A percentile compares a stretch with the other conserved stretches of the same genome.
Evolutionary conservation across 1,284 basidiomycete genomes (phyloP).

Genomic region (Rhodotorula sp.): DNA sequence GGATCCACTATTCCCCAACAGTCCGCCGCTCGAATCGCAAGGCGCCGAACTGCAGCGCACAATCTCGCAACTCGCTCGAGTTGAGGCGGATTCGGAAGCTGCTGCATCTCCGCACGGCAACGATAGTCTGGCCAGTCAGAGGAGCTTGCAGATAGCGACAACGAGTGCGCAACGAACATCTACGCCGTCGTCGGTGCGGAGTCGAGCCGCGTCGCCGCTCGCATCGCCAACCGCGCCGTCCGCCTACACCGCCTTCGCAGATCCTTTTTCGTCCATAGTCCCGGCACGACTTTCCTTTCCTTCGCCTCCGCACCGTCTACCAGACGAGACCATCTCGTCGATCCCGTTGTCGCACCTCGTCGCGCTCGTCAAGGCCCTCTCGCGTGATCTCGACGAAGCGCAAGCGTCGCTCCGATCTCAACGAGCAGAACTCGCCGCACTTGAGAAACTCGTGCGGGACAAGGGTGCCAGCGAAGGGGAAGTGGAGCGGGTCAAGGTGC

Average conservation of each 20-base stretch:
- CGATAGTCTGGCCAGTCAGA: no score
- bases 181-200: neutral
- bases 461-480: conserved; percentile 27
- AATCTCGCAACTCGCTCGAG: neutral
- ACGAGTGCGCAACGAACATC: neutral
- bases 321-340: neutral
- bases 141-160: neutral
- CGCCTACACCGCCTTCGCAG: neutral
- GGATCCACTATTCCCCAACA: neutral
- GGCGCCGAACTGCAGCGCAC: neutral
- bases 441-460: conserved; percentile 17
- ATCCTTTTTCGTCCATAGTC: neutral
- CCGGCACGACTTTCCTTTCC: conserved; percentile 20
- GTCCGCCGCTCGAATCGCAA: neutral
- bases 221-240: neutral
- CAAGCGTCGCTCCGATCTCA: neutral
- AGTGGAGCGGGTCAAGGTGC: conserved; percentile 27
- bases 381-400: conserved; percentile 6
- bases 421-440: conserved; percentile 19
- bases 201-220: neutral
- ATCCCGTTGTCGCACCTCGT: conserved; percentile 26
- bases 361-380: conserved; percentile 30
- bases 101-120: no score
- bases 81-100: no score
- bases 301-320: conserved; percentile 22